Conservation (phyloP, 2,329 filamentous ascomycete species). For the Colletotrichum destructivum region DNA sequence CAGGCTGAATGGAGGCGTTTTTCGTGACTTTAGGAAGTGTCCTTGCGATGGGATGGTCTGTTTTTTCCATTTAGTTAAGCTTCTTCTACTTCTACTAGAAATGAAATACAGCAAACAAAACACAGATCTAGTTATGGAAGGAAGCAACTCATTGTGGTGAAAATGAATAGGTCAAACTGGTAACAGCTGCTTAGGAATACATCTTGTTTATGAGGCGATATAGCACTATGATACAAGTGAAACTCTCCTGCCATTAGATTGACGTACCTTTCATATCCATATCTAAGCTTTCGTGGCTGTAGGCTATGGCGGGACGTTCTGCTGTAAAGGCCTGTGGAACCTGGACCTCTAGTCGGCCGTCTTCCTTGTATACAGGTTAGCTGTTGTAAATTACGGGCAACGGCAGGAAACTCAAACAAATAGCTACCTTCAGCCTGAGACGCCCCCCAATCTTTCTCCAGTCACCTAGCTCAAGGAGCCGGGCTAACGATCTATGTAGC, state of each 20-base stretch:
- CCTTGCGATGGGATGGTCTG: conserved; percentile 57
- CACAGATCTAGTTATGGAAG: no score
- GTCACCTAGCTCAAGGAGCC: conserved; percentile 57
- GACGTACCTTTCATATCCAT: conserved; percentile 47
- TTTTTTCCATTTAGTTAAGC: neutral
- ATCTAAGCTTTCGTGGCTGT: conserved; percentile 53
- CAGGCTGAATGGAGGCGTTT: conserved; percentile 26
- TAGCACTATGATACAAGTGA: no score
- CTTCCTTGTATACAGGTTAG: neutral
- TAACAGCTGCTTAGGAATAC: no score
- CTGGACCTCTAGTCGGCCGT: conserved; percentile 50
- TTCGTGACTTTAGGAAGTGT: conserved; percentile 52
- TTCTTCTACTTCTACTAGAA: no score
- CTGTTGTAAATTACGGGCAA: neutral
- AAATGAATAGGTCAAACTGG: no score
- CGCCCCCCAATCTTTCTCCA: conserved; percentile 64
- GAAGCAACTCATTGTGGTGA: no score
- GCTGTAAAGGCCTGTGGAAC: conserved; percentile 49
- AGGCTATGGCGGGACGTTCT: conserved; percentile 56
- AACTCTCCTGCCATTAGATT: no score
- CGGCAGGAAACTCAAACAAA: neutral
- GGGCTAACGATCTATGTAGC: conserved; percentile 52
- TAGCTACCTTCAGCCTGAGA: conserved; percentile 53
- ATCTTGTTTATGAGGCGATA: no score
- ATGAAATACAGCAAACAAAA: no score